Percentiles rank a stretch among this genome's conserved stretches.
Conservation (phyloP, 2,329 filamentous ascomycete species). For the Aspergillus fructus region DNA sequence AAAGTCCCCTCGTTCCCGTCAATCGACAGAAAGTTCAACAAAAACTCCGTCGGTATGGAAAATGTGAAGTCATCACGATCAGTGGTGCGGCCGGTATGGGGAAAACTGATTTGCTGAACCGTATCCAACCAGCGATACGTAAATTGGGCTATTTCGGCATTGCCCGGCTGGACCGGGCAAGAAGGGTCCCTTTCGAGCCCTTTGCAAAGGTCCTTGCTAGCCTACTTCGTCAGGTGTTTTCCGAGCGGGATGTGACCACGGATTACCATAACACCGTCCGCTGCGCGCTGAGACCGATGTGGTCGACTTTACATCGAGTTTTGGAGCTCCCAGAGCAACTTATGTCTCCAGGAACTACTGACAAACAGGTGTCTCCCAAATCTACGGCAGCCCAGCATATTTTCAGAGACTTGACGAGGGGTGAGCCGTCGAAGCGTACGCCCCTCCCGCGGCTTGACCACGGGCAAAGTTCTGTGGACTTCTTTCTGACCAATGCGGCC, state of each 20-base stretch:
- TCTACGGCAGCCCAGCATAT: constrained; percentile 29
- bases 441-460: constrained; percentile 35
- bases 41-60: constrained; percentile 52
- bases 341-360: constrained; percentile 40
- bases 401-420: constrained; percentile 31
- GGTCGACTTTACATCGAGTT: constrained; percentile 56
- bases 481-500: constrained; percentile 40
- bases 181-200: constrained; percentile 61
- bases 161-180: constrained; percentile 60
- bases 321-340: constrained; percentile 68
- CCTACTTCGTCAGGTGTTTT: constrained; percentile 64
- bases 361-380: constrained; percentile 33
- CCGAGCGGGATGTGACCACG: constrained; percentile 61
- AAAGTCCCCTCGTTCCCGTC: constrained; percentile 31
- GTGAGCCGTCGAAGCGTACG: constrained; percentile 30
- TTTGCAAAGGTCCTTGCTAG: constrained; percentile 61
- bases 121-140: constrained; percentile 57
- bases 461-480: constrained; percentile 38
- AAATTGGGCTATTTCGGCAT: constrained; percentile 61
- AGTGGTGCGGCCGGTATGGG: constrained; percentile 58
- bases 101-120: constrained; percentile 61
- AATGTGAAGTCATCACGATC: constrained; percentile 61
- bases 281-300: constrained; percentile 56
- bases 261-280: constrained; percentile 61
- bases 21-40: constrained; percentile 45